Evolutionary conservation across 345 rosid genomes (phyloP).

Genomic region (Aquilaria sinensis): DNA sequence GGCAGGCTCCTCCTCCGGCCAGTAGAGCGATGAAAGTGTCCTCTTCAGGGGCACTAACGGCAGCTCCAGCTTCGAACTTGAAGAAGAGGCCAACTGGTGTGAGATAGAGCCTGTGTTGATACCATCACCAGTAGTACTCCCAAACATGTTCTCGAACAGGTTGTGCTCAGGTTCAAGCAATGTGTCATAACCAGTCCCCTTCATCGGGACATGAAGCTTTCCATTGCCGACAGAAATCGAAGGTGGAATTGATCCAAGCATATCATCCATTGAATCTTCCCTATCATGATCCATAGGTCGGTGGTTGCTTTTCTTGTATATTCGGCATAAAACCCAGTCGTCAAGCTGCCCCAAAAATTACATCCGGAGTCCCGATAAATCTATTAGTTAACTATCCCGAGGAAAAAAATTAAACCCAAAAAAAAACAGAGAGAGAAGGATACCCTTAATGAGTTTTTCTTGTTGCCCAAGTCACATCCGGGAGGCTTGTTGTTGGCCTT

Average conservation of each 20-base stretch:
- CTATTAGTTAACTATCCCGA: no score
- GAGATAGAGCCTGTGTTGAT: conserved; percentile 19
- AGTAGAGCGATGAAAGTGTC: conserved; percentile 49
- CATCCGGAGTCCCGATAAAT: neutral
- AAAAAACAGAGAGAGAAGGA: neutral
- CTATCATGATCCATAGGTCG: conserved; percentile 49
- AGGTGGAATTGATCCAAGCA: conserved; percentile 48
- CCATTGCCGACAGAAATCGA: conserved; percentile 28
- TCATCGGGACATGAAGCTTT: conserved; percentile 25
- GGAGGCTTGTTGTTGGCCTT: conserved; percentile 51
- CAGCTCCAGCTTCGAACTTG: conserved; percentile 36
- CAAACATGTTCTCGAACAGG: conserved; percentile 38
- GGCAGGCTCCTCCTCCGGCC: conserved; percentile 30
- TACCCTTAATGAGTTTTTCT: conserved; percentile 86
- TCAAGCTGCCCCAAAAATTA: conserved; percentile 50
- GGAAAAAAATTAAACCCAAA: neutral
- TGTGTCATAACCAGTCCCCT: conserved; percentile 23
- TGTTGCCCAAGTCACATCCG: conserved; percentile 57
- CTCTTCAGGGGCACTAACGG: conserved; percentile 52
- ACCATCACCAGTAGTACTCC: conserved; percentile 15
- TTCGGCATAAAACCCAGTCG: conserved; percentile 95
- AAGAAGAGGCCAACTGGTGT: conserved; percentile 24
- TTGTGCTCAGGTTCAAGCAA: conserved; percentile 33
- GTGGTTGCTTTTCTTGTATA: conserved; percentile 70
- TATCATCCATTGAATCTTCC: conserved; percentile 47